Evolutionary conservation across 495 filamentous ascomycete genomes (phyloP), one percentile per base, ranked within the genome.

Genomic region (Halenospora varia): DNA sequence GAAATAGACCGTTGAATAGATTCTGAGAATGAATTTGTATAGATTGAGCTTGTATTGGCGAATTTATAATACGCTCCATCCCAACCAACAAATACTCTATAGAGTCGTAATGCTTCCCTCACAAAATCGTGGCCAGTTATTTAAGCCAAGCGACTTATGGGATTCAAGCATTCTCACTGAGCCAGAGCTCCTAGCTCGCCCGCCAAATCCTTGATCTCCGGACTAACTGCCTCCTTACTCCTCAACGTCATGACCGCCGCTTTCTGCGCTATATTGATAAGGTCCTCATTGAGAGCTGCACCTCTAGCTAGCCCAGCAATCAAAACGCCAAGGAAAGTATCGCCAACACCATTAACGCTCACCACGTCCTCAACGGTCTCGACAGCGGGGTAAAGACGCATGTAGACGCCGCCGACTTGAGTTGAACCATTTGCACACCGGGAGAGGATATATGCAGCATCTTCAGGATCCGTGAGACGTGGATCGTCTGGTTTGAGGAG

Each of bases 311-410:
- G 56, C 2, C 88, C 88, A 1, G 90, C 85, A 20, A 96, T 73
- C 26, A 96, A 41, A 15, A 89, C 87, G 2, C 93, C 94, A 1
- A 94, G 73, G 61, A 97, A 89, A 0, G 94, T 97, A 72, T 98
- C 94, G 3, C 94, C 94, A 0, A 90, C 92, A 0, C 92, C 94
- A 67, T 97, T 98, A 11, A 97, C 94, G 60, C 88, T 93, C 11
- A 93, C 85, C 3, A 96, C 76, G 25, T 90, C 81, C 15, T 78
- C 69, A 1, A 96, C 73, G n/a, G 72, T 67, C 71, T 88, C 84
- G 2, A 77, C 79, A 13, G 88, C 75, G 0, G 86, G 81, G 70
- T 90, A 94, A 20, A 92, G 68, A 40, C 89, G 76, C 84, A 97
- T 89, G 63, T 95, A 96, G 17, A 96, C 79, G 0, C 91, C 92